phyloP scores from a whole-genome alignment of 768 basidiomycete genomes.

The Kwoniella heveanensis region DNA sequence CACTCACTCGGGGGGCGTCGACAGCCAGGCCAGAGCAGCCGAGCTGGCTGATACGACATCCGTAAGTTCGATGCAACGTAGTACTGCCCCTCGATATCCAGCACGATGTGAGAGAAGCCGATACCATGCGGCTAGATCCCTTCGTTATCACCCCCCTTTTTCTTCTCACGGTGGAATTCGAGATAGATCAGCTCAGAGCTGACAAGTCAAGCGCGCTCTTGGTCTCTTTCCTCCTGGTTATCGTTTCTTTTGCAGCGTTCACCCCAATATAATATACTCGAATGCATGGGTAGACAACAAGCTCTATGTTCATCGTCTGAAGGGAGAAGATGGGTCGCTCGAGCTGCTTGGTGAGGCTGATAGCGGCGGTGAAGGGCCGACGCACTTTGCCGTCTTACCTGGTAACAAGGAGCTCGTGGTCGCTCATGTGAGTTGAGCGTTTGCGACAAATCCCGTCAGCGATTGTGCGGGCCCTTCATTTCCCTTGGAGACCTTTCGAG shows the following conservation, averaged over 20 bases:
- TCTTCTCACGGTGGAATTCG: no score
- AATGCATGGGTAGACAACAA: slow-evolving; percentile 25
- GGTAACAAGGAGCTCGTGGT: slow-evolving; percentile 12
- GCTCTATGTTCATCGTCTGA: slow-evolving; percentile 11
- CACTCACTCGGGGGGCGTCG: slow-evolving; percentile 7
- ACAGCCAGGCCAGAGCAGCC: slow-evolving; percentile 13
- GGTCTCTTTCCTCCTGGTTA: no score
- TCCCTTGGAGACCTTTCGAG: no score
- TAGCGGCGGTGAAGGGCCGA: slow-evolving; percentile 22
- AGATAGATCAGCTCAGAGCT: no score
- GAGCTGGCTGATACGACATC: slow-evolving; percentile 26
- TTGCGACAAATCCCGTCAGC: no score
- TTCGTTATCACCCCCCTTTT: no score
- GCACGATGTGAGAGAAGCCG: no score
- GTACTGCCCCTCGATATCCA: no score
- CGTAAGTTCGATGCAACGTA: no score
- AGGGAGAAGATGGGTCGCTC: slow-evolving; percentile 4
- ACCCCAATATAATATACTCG: slow-evolving; percentile 22
- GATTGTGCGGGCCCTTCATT: no score
- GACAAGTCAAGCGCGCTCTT: no score
- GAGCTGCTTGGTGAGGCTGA: slow-evolving; percentile 15
- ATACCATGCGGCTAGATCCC: no score
- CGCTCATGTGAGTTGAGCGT: slow-evolving; percentile 29
- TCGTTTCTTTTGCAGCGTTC: slow-evolving; percentile 3
- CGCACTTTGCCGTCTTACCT: slow-evolving; percentile 20